Percentiles rank a stretch among this genome's conserved stretches.
phyloP scores from a whole-genome alignment of 805 yeast species.

The Ogataea paraovalis region DNA sequence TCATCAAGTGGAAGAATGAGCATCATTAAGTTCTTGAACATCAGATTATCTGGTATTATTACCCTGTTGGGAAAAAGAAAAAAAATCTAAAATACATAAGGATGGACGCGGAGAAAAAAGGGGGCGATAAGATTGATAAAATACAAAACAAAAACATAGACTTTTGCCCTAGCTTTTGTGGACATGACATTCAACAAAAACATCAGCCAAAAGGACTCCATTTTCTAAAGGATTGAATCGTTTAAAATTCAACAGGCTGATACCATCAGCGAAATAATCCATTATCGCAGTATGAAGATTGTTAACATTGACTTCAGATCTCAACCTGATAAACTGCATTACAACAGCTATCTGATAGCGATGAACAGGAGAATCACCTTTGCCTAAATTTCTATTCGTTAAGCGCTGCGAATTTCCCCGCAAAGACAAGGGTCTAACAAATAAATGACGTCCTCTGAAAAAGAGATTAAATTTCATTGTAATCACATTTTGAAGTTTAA shows the following conservation, averaged over 20 bases:
- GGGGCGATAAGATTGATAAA: neutral
- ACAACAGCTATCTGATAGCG: conserved; percentile 3
- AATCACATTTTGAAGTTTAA: neutral
- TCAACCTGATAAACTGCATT: neutral
- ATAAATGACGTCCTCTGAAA: conserved; percentile 2
- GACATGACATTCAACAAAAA: neutral
- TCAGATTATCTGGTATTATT: too few relatives aligned
- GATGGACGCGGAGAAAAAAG: neutral
- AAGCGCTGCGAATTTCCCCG: too few relatives aligned
- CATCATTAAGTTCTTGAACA: too few relatives aligned
- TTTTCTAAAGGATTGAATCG: neutral
- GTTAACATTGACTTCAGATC: neutral
- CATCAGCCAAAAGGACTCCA: neutral
- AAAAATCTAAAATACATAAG: neutral
- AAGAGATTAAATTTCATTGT: conserved; percentile 7
- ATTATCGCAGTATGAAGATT: conserved; percentile 8
- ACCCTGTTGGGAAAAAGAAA: too few relatives aligned
- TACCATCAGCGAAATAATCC: conserved; percentile 4
- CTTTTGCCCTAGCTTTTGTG: neutral
- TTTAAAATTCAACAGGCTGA: conserved; percentile 5
- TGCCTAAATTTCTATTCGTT: neutral
- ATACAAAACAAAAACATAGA: too few relatives aligned
- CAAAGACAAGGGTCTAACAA: conserved; percentile 6
- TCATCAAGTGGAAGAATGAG: too few relatives aligned
- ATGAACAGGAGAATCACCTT: neutral